These are phyloP conservation scores for Bretschneidera sinensis DNA, from an alignment of 345 rosid genomes.

Conservation along the genomic window DNA sequence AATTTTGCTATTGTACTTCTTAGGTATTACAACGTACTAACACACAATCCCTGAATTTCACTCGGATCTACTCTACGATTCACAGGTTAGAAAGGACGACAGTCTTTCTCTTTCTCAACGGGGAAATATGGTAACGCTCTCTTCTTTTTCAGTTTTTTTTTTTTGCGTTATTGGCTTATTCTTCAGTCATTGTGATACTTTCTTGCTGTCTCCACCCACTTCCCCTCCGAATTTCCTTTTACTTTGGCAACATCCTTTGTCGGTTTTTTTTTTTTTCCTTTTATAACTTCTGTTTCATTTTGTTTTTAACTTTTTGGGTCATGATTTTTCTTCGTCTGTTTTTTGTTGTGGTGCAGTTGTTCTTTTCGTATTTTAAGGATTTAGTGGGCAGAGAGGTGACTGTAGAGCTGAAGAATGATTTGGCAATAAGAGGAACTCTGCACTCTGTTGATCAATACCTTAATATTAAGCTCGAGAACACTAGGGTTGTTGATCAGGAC, in stretches of 20 bases:
- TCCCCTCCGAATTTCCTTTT: too few relatives aligned
- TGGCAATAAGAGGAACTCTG: slow-evolving; percentile 97
- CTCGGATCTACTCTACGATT: too few relatives aligned
- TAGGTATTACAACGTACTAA: too few relatives aligned
- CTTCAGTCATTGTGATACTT: too few relatives aligned
- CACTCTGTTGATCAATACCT: slow-evolving; percentile 99
- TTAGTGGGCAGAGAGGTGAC: slow-evolving; percentile 99
- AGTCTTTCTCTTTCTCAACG: neutral
- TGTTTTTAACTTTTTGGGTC: too few relatives aligned
- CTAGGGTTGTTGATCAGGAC: slow-evolving; percentile 99
- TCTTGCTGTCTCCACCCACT: neutral
- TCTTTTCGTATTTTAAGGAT: slow-evolving; percentile 99
- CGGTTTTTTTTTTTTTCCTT: neutral
- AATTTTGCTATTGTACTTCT: too few relatives aligned
- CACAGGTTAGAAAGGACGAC: too few relatives aligned
- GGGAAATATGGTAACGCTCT: neutral
- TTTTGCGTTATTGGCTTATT: too few relatives aligned
- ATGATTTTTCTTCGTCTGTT: neutral
- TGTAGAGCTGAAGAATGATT: slow-evolving; percentile 96
- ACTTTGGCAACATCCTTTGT: neutral
- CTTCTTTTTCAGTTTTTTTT: neutral
- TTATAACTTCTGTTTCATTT: neutral
- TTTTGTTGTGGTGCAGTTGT: slow-evolving; percentile 54
- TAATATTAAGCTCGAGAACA: slow-evolving; percentile 98
- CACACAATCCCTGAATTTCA: too few relatives aligned